Base-by-base conservation (phyloP, 306 rosid genomes). In the Quercus cerris region DNA sequence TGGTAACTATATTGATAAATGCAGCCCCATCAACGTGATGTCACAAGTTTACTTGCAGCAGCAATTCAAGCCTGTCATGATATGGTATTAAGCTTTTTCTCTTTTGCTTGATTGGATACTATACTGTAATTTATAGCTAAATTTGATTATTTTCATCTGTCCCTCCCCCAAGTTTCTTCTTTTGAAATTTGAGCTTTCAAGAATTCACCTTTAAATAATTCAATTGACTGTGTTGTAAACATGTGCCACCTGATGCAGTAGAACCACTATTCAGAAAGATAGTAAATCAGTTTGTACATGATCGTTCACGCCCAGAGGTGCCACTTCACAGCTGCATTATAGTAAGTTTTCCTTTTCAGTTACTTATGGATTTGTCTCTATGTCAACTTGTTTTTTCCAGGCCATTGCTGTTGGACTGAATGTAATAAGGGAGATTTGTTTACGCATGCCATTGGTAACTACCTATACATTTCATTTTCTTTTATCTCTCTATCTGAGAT, bases 221-320 rank as follows among this genome's bases (percentile, higher is more conserved):
- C 4, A 66, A 17, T 46, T 31, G 9, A 46, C 64, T 69, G 5
- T 67, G 13, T 81, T 75, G 81, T 44, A 70, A 68, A 71, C 82
- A 94, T 97, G 95, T 94, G 77, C 98, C 97, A 82, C 95, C 98
- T 73, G 94, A 94, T 84, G 97, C 89, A 31, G 90, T 94, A 46
- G 92, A 91, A 84, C 92, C 94, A 56, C 78, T 94, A 55, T 94
- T 94, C 86, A 90, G 91, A 74, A 94, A 91, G 80, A 88, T 94
- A 82, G 97, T 94, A 56, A 91, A 87, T 84, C 94, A 88, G 54
- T 94, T 94, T 86, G 91, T 94, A 8, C 97, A 92, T 83, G 95
- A 92, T 71, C 93, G 87, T n/a, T 90, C 97, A 51, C 97, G 97
- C 66, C 93, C 97, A 28, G 97, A 94, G 99, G 99, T 94, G 56